These are phyloP conservation scores for Rhynchospora breviuscula DNA, from an alignment of 176 grass and related monocot species.

Conservation along the genomic window DNA sequence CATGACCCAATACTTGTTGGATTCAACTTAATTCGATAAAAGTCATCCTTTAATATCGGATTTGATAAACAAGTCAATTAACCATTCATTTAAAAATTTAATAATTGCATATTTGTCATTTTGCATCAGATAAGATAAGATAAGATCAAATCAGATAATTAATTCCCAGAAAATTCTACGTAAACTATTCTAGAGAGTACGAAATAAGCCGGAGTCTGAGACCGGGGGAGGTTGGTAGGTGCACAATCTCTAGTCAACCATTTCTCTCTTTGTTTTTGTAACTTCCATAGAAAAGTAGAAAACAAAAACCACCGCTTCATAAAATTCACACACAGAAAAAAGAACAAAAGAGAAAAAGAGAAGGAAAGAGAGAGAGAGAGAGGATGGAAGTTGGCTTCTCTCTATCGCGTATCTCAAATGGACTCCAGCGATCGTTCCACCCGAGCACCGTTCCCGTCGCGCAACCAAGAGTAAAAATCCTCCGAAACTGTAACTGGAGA, in stretches of 20 bases:
- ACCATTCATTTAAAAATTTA: background rate
- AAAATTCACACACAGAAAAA: background rate
- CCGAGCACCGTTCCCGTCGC: background rate
- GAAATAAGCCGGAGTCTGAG: background rate
- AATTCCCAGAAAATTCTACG: background rate
- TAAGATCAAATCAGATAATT: background rate
- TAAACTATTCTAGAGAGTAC: background rate
- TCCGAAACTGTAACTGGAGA: background rate
- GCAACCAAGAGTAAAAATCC: background rate
- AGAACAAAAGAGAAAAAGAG: background rate
- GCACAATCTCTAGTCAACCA: background rate
- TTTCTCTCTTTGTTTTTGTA: background rate
- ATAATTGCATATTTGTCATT: background rate
- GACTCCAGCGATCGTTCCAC: slow-evolving; percentile 18
- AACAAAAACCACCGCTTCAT: background rate
- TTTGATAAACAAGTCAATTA: background rate
- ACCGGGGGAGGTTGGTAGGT: background rate
- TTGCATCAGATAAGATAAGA: no score
- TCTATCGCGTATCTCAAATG: background rate
- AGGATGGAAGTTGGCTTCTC: slow-evolving; percentile 12
- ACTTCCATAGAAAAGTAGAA: background rate
- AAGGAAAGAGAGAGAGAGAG: background rate
- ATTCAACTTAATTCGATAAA: background rate
- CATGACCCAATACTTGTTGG: background rate
- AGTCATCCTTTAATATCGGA: background rate